phyloP scores from a whole-genome alignment of 306 rosid genomes.

The Prosopis cineraria region DNA sequence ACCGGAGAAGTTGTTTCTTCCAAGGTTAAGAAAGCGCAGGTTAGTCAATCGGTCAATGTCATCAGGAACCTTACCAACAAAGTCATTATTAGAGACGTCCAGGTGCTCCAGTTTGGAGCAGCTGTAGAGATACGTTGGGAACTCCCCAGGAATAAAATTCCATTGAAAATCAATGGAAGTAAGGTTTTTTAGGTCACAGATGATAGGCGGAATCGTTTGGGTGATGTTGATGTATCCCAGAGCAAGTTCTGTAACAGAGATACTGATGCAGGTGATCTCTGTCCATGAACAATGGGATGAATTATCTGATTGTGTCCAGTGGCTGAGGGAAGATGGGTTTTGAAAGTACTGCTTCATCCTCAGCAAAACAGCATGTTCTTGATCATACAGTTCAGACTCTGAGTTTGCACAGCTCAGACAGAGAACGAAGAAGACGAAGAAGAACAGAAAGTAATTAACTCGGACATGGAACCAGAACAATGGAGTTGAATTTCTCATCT shows the following conservation, averaged over 20 bases:
- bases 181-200: conserved; percentile 58
- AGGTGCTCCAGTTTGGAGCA: conserved; percentile 48
- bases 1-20: conserved; percentile 45
- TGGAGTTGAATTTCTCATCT: conserved; percentile 32
- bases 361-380: conserved; percentile 47
- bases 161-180: conserved; percentile 24
- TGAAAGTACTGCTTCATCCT: conserved; percentile 45
- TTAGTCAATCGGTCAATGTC: conserved; percentile 42
- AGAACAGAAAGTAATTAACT: conserved; percentile 8
- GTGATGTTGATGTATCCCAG: conserved; percentile 6
- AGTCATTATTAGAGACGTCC: conserved; percentile 43
- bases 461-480: neutral
- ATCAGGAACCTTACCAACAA: conserved; percentile 42
- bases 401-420: conserved; percentile 34
- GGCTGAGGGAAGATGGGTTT: conserved; percentile 32
- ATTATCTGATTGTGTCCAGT: conserved; percentile 43
- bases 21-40: conserved; percentile 44
- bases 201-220: conserved; percentile 43
- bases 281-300: conserved; percentile 54
- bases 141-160: conserved; percentile 41
- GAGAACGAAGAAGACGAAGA: conserved; percentile 19
- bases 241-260: conserved; percentile 38
- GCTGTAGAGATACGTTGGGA: conserved; percentile 46
- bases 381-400: conserved; percentile 35
- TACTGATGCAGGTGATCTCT: conserved; percentile 40